Base-by-base conservation (phyloP, 2,329 filamentous ascomycete genomes). In the Fusarium mexicanum region DNA sequence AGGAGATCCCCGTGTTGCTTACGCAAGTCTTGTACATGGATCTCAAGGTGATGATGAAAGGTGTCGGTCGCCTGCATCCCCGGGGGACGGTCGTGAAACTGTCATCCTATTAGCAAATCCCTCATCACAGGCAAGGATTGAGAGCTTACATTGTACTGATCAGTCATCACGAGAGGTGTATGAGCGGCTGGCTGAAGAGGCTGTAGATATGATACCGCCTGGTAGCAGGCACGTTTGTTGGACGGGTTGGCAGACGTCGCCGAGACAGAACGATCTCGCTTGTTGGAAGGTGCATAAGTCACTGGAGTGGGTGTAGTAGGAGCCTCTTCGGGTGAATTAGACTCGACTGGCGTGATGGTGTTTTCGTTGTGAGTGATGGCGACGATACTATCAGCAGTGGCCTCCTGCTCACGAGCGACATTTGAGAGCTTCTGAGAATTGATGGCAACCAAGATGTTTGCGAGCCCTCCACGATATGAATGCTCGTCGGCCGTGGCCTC, bases 151-250 rank as follows among this genome's bases (percentile, higher is more conserved):
- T n/a, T n/a, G 6, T 9, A 12, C 26, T 29, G 64, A 13, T 41
- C n/a, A 17, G 31, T 9, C 24, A n/a, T 43, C 5, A 20, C 5
- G 7, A 10, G 37, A 29, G 24, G 3, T 14, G 24, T 4, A 11
- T 1, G 31, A 50, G 8, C 8, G 8, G 16, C 14, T 12, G 14
- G 11, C 8, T 29, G 10, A 2, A 29, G 11, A 29, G 22, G 40
- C 17, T n/a, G 60, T 10, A 8, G 20, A 8, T 22, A 24, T 37
- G 50, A 31, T 11, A 7, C 16, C 4, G 17, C 13, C n/a, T 41
- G 40, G 29, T 40, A 37, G 24, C 63, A 38, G 38, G 26, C 35
- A 22, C 65, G 63, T 16, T 68, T 68, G 41, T 33, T 61, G 12
- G 40, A 29, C 9, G 18, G 31, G 33, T 44, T 17, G n/a, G 10